Conservation (phyloP, 257 asterid genomes). For the Nicotiana otophora region DNA sequence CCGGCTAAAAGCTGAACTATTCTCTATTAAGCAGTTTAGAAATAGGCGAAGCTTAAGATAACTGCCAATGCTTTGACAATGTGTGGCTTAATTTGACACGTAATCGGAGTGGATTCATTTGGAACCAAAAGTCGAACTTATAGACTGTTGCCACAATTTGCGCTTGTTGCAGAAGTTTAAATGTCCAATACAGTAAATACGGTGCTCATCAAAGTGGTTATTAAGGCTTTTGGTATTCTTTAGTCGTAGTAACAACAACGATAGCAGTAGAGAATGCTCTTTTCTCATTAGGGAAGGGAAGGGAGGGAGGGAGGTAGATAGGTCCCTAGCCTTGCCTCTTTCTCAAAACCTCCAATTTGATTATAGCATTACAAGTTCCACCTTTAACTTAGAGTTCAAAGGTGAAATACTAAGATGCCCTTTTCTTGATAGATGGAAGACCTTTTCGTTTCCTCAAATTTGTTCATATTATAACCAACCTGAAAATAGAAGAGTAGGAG, state of each 20-base stretch:
- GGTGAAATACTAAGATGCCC: constrained; percentile 3
- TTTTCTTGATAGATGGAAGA: neutral
- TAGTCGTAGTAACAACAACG: neutral
- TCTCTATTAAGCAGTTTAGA: neutral
- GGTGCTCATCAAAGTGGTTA: neutral
- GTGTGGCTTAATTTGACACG: neutral
- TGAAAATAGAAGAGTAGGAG: neutral
- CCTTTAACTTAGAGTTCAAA: neutral
- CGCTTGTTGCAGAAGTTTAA: neutral
- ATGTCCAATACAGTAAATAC: neutral
- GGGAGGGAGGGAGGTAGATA: neutral
- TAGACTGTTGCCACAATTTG: neutral
- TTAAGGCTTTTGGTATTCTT: neutral
- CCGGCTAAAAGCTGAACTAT: neutral
- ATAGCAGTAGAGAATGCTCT: neutral
- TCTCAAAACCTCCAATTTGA: constrained; percentile 1
- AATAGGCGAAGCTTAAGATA: constrained; percentile 1
- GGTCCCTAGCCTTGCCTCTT: neutral
- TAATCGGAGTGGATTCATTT: too few species aligned
- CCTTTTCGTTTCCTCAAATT: neutral
- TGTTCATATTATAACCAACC: neutral
- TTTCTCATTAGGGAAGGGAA: neutral
- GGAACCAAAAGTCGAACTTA: neutral
- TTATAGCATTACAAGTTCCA: neutral
- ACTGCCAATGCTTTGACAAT: constrained; percentile 1